Percentiles rank a stretch among this genome's conserved stretches.
Evolutionary conservation across 306 rosid species (phyloP).

Genomic region (Pyrus pyrifolia): DNA sequence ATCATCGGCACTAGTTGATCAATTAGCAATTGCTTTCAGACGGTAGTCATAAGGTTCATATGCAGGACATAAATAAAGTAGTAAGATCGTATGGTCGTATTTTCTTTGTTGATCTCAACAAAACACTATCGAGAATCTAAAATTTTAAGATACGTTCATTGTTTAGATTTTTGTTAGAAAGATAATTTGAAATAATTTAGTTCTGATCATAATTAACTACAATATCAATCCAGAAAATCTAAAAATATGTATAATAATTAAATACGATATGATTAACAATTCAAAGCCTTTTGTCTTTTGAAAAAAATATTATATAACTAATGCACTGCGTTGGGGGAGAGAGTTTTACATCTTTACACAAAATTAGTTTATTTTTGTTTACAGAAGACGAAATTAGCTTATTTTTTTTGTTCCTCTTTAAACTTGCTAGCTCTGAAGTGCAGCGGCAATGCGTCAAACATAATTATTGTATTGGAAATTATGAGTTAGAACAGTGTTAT

Average conservation of each 20-base stretch:
- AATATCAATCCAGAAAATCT: no score
- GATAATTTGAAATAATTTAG: no score
- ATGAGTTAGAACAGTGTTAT: not conserved
- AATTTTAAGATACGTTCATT: no score
- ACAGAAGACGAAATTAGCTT: not conserved
- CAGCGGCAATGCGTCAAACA: not conserved
- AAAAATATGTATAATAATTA: no score
- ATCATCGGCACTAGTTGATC: not conserved
- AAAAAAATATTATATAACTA: not conserved
- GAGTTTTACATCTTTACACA: not conserved
- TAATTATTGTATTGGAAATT: slow-evolving; percentile 7
- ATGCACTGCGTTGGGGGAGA: not conserved
- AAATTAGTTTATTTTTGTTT: not conserved
- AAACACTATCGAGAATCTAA: not conserved
- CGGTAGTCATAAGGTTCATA: not conserved
- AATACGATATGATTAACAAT: no score
- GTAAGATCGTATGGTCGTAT: not conserved
- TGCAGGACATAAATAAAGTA: no score
- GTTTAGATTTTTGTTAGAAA: no score
- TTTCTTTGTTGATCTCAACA: not conserved
- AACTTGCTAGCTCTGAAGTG: not conserved
- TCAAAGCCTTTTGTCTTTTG: no score
- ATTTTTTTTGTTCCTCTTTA: not conserved
- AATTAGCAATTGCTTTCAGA: not conserved
- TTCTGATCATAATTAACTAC: no score